Conservation (phyloP, 805 yeast species). For the Starmera dryadoides region DNA sequence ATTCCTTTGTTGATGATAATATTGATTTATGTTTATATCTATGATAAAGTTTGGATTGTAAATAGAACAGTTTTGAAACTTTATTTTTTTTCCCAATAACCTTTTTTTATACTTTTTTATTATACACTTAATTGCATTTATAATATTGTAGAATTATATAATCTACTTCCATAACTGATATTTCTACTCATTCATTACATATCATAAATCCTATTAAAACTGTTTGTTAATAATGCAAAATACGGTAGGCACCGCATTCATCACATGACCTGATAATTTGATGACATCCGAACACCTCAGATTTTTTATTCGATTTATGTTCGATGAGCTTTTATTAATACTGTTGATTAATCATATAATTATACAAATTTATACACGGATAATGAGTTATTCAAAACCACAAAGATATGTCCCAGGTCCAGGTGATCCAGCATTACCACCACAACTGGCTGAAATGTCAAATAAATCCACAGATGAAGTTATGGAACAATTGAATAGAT, state of each 20-base stretch:
- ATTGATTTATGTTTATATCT: neutral
- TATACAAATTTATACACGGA: too few relatives aligned
- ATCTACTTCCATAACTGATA: too few relatives aligned
- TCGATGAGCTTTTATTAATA: too few relatives aligned
- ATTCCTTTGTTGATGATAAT: too few relatives aligned
- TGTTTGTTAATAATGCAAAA: too few relatives aligned
- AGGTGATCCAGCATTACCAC: conserved; percentile 70
- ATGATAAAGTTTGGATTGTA: neutral
- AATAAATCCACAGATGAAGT: conserved; percentile 71
- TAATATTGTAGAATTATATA: neutral
- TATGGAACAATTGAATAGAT: conserved; percentile 65
- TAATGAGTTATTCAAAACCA: conserved; percentile 16
- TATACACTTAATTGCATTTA: neutral
- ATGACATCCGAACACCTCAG: too few relatives aligned
- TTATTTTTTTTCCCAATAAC: neutral
- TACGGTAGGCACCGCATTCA: too few relatives aligned
- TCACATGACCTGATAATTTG: too few relatives aligned
- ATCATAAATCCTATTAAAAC: too few relatives aligned
- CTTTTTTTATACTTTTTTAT: neutral
- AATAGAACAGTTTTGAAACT: neutral
- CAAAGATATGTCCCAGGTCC: conserved; percentile 38
- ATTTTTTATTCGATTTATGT: too few relatives aligned
- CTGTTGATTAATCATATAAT: too few relatives aligned
- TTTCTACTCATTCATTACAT: too few relatives aligned
- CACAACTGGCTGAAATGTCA: conserved; percentile 60